Conservation (phyloP, 371 early-diverging fungal species). For the Blakeslea trispora region DNA sequence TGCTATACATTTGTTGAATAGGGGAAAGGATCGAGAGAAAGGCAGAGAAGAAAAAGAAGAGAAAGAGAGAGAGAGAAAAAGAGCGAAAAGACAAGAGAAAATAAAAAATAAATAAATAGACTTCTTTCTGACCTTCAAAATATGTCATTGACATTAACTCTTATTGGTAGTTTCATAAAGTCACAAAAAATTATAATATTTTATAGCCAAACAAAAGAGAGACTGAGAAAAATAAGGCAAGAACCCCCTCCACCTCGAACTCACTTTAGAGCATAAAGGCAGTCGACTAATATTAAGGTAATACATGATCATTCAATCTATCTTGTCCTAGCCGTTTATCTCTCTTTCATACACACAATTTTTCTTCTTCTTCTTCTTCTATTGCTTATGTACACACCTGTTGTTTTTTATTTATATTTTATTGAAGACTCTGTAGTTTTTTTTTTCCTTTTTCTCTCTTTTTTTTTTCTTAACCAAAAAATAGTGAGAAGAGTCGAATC, state of each 20-base stretch:
- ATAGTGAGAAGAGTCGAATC: background rate
- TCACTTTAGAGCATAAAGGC: no score
- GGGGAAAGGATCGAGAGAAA: no score
- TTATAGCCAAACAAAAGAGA: no score
- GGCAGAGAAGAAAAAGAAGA: background rate
- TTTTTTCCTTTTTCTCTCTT: background rate
- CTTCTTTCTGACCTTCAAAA: background rate
- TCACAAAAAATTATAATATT: no score
- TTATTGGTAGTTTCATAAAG: no score
- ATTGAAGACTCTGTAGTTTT: background rate
- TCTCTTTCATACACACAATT: background rate
- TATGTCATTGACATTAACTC: background rate
- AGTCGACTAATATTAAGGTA: no score
- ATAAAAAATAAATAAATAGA: background rate
- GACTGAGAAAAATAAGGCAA: no score
- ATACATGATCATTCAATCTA: no score
- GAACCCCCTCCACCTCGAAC: no score
- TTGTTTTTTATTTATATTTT: no score
- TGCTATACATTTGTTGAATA: background rate
- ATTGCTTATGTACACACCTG: background rate
- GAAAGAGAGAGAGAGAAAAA: background rate
- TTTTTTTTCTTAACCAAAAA: background rate
- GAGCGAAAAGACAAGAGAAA: conserved; percentile 2
- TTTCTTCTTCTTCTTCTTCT: conserved; percentile 1
- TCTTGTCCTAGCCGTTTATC: no score